A percentile compares a stretch with the other conserved stretches of the same genome.
Conservation (phyloP, 1,139 yeast species). For the Kluyveromyces marxianus region DNA sequence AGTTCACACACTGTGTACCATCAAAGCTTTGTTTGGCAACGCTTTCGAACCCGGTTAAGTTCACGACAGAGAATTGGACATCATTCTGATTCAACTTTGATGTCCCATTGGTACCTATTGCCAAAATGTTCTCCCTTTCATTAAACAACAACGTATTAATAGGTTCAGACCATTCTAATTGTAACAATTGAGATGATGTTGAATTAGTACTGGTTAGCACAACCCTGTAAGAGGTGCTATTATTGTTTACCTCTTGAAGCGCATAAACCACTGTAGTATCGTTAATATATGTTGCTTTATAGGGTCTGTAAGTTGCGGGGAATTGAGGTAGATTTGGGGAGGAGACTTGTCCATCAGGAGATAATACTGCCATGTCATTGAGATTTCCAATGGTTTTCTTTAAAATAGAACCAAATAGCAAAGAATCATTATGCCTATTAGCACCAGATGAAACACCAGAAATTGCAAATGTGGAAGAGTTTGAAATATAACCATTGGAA, state of each 20-base stretch:
- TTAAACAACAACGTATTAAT: conserved; percentile 15
- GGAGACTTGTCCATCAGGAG: conserved; percentile 6
- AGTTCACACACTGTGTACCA: conserved; percentile 37
- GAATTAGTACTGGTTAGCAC: neutral
- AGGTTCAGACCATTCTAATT: conserved; percentile 10
- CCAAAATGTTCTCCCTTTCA: conserved; percentile 14
- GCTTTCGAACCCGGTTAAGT: conserved; percentile 17
- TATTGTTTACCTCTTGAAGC: conserved; percentile 9
- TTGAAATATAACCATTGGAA: conserved; percentile 11
- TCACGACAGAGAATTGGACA: conserved; percentile 15
- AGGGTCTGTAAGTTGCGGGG: conserved; percentile 3
- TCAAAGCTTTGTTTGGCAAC: conserved; percentile 21
- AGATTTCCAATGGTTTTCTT: conserved; percentile 11
- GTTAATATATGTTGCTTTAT: conserved; percentile 23
- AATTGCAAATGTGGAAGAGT: conserved; percentile 23
- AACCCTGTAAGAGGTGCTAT: neutral
- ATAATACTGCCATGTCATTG: conserved; percentile 15
- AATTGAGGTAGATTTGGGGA: neutral
- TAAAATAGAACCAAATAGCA: conserved; percentile 30
- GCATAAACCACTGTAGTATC: conserved; percentile 22
- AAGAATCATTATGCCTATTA: conserved; percentile 24
- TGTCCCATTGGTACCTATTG: conserved; percentile 15
- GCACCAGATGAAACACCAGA: conserved; percentile 26
- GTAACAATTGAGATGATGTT: conserved; percentile 1
- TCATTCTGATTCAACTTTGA: neutral